Evolutionary conservation across 805 yeast species (phyloP), one percentile per base, ranked within the genome.

Genomic region (Candida insectalens): DNA sequence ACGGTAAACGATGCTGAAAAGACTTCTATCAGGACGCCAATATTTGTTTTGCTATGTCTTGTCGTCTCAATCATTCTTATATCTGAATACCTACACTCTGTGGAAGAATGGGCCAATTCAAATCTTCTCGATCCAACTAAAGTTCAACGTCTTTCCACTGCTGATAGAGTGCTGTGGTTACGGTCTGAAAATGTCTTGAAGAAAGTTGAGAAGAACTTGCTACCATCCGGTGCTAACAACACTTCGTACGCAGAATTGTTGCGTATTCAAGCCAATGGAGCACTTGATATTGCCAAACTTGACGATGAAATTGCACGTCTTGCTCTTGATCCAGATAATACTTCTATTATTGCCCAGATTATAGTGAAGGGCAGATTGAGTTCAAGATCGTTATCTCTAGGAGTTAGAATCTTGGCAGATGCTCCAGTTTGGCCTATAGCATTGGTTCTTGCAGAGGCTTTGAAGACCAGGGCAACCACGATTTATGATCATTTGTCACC

Each of bases 341-440:
- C 56, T 17, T 66, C 59, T 42, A 69, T 71, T 2, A 59, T 71
- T 15, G 61, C 64, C 7, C 59, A 51, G 31, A 63, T 71, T 16
- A 69, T 77, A 30, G 53, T 59, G 27, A 60, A 60, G 32, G 71
- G 73, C 10, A 62, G 69, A 49, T 60, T 73, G 34, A 71, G 77
- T 14, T 62, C 69, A 33, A 69, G 76, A 49, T 65, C 77, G 15
- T 55, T 82, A 27, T 76, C 78, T 36, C 55, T 82, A 25, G 94
- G 92, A 27, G 82, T 82, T 9, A 62, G 85, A 45, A 77, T 82
- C 20, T 61, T 82, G 33, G 85, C 87, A 4, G 92, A 82, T 60
- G 88, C 88, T 0, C 92, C 92, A 12, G 79, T 82, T 18, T 82
- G 94, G 94, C 92, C 92, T 0, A 68, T 81, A 33, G 83, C 87